Base-by-base conservation (phyloP, 1,284 basidiomycete species). In the Leccinum angustisporum region DNA sequence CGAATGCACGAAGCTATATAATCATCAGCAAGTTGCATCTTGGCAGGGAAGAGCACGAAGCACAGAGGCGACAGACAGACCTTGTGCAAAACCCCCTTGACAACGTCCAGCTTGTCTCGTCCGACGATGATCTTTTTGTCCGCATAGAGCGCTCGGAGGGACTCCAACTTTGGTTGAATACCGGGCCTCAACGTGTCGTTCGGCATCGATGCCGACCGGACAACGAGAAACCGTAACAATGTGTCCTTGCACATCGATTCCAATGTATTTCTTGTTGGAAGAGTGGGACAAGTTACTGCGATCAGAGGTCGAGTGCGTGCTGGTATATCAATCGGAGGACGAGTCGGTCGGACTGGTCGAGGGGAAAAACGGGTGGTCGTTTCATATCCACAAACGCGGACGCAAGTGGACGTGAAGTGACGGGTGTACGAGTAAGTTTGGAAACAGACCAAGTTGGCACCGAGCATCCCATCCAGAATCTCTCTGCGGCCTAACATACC, bases 81-180 rank as follows among this genome's bases (percentile, higher is more conserved):
- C 85, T 99, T 99, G 79, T 98, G 97, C 66, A 98, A 81, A 30
- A 99, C 94, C 60, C 97, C 97, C 79, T 98, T 98, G 68, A 98
- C 96, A 14, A 96, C 94, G 72, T 99, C 97, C 48, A 99, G 86
- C 81, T 99, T 99, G 78, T 99, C 97, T n/a, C 97, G 84, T 13
- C 95, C 97, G 33, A 99, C 92, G 63, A 99, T 95, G 72, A 99
- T 98, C 84, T 98, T 98, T 84, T 98, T 98, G 69, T 92, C 95
- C 69, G 93, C 88, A 78, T 99, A 99, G 54, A 98, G 79, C 38
- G 88, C 82, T 43, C 88, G 83, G 1, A 99, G 83, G 0, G 94
- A 90, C 62, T 93, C 88, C 38, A 97, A 82, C 78, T 98, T 98
- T 27, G 96, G 96, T 64, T 86, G 78, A 61, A 99, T 91, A 5